Percentiles rank a stretch among this genome's conserved stretches.
Evolutionary conservation across 2,329 filamentous ascomycete genomes (phyloP).

Genomic region (Ophiosphaerella herpotricha): DNA sequence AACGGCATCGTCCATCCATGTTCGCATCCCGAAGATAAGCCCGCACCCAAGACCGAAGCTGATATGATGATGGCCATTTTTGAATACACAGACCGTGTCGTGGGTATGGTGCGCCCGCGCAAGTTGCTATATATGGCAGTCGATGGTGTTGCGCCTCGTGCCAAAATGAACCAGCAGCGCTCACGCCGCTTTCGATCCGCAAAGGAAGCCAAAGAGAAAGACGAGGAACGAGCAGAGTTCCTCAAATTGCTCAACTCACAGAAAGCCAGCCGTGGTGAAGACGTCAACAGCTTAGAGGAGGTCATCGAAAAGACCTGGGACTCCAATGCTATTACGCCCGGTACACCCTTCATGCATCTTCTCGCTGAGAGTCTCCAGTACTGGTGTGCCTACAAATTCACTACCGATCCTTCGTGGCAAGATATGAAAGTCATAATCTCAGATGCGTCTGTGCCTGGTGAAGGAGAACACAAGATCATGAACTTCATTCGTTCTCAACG

Average conservation of each 20-base stretch:
- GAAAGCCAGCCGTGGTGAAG: constrained; percentile 58
- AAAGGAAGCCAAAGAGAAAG: constrained; percentile 92
- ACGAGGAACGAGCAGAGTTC: constrained; percentile 86
- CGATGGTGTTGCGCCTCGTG: constrained; percentile 94
- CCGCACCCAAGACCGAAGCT: constrained; percentile 89
- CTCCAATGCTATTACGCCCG: constrained; percentile 84
- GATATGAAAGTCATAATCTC: constrained; percentile 95
- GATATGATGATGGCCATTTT: constrained; percentile 99
- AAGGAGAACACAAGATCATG: constrained; percentile 99
- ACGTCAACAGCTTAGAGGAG: constrained; percentile 64
- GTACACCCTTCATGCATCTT: constrained; percentile 98
- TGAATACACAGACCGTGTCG: constrained; percentile 96
- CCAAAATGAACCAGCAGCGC: constrained; percentile 99
- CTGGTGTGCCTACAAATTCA: constrained; percentile 97
- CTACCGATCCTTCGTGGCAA: constrained; percentile 94
- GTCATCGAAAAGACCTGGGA: constrained; percentile 90
- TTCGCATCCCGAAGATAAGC: constrained; percentile 92
- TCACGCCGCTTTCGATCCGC: constrained; percentile 93
- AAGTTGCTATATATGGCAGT: constrained; percentile 98
- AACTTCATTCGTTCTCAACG: constrained; percentile 94
- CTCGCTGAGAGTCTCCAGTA: constrained; percentile 88
- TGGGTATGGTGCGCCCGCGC: constrained; percentile 96
- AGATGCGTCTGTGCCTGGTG: constrained; percentile 94
- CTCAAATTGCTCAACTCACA: constrained; percentile 82
- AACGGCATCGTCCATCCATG: constrained; percentile 99